Base-by-base conservation (phyloP, 108 stramenopile species). In the Tribonema minus region DNA sequence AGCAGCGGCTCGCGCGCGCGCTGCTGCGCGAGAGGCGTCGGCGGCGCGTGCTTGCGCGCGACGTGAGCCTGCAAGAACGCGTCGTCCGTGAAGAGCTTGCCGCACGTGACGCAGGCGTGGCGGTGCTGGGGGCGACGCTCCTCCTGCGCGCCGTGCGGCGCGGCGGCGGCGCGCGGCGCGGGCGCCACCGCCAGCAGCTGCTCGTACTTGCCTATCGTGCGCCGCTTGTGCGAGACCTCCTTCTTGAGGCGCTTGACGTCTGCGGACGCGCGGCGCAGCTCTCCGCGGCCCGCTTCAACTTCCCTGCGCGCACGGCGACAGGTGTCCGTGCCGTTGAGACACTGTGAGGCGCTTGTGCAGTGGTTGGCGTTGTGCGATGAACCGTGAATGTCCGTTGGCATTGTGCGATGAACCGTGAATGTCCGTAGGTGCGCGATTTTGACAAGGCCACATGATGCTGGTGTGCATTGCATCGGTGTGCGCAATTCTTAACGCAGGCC, bases 41-140 rank as follows among this genome's bases (percentile, higher is more conserved):
- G 31, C 28, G 4, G 39, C n/a, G 74, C 74, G 27, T 75, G 74
- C 54, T 64, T 64, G 41, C 74, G 38, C 3, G 58, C 39, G 64
- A 75, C 66, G 74, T 75, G 74, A n/a, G 54, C 64, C 54, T 75
- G 74, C 15, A 75, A 64, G 64, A 75, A 75, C 54, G 64, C 74
- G 46, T 64, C 34, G 3, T 64, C 54, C 9, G 74, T 75, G 65
- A 75, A 75, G 46, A 75, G 39, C 29, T 75, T 75, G 5, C 74
- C 74, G 46, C 74, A 75, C 12, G 62, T 66, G 1, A 75, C 41
- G 62, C 74, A 75, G 20, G 74, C 20, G 39, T 75, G 74, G n/a
- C 46, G 59, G 46, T 28, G 23, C 4, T 46, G 46, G 1, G n/a
- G n/a, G 20, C 3, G 23, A 12, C 0, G 12, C 23, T 2, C 33